Percentiles rank a stretch among this genome's conserved stretches.
phyloP scores from a whole-genome alignment of 2,329 filamentous ascomycete species.

The Davidsoniella neocaledoniae region DNA sequence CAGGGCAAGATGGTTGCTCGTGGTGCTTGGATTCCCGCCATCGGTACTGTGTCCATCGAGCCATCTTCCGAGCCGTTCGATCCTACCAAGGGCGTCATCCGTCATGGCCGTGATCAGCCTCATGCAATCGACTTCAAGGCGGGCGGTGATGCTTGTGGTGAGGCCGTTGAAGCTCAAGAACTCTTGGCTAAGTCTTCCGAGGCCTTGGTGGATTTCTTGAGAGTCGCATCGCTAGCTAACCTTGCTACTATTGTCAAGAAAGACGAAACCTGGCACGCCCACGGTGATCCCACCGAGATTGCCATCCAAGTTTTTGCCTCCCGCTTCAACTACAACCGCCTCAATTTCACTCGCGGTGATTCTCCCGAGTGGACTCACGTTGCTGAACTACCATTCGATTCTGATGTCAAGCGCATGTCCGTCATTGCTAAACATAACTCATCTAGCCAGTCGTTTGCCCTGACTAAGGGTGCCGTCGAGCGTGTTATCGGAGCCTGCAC shows the following conservation, averaged over 20 bases:
- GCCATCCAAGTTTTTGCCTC: conserved; percentile 56
- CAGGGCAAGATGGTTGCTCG: conserved; percentile 48
- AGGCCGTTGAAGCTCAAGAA: conserved; percentile 17
- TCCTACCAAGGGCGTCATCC: conserved; percentile 34
- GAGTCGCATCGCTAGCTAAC: conserved; percentile 41
- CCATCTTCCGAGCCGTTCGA: conserved; percentile 38
- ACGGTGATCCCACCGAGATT: conserved; percentile 53
- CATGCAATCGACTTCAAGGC: conserved; percentile 24
- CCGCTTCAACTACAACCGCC: conserved; percentile 45
- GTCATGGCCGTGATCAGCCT: conserved; percentile 23
- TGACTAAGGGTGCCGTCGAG: conserved; percentile 51
- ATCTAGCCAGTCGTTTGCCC: conserved; percentile 19
- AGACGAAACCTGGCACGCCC: conserved; percentile 36
- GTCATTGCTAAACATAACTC: conserved; percentile 39
- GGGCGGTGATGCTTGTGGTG: conserved; percentile 17
- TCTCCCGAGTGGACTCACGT: conserved; percentile 36
- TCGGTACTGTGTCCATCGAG: conserved; percentile 40
- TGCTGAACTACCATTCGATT: conserved; percentile 55
- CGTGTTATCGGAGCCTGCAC: conserved; percentile 45
- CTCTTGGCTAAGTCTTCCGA: conserved; percentile 24
- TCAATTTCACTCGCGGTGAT: conserved; percentile 31
- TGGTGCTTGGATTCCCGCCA: conserved; percentile 39
- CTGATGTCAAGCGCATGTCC: conserved; percentile 58
- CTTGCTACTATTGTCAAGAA: conserved; percentile 31
- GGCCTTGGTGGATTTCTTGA: conserved; percentile 35